Evolutionary conservation across 1,284 basidiomycete species (phyloP).

Genomic region (Tetrapyrgos nigripes): DNA sequence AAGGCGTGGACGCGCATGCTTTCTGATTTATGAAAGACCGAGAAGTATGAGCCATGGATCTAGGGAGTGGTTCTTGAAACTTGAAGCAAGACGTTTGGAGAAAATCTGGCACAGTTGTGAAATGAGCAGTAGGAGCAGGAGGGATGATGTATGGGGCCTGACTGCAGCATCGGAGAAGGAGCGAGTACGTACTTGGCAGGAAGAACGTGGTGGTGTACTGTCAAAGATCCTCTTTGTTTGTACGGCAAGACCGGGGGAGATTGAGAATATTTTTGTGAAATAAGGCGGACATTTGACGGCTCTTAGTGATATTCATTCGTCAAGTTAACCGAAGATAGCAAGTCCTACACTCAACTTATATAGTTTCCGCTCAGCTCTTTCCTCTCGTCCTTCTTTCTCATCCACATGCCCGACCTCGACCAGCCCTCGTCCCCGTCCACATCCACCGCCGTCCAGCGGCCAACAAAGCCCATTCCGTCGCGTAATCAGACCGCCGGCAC

Average conservation of each 20-base stretch:
- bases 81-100: neutral
- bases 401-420: constrained; percentile 55
- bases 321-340: neutral
- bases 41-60: neutral
- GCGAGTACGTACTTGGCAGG: too few species aligned
- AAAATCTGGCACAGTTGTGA: neutral
- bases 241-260: too few species aligned
- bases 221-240: too few species aligned
- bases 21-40: neutral
- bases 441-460: constrained; percentile 46
- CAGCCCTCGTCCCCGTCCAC: constrained; percentile 35
- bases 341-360: neutral
- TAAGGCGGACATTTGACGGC: too few species aligned
- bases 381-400: constrained; percentile 16
- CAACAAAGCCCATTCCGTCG: constrained; percentile 46
- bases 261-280: too few species aligned
- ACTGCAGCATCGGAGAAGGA: too few species aligned
- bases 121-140: too few species aligned
- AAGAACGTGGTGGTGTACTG: too few species aligned
- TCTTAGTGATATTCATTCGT: too few species aligned
- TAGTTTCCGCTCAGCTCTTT: constrained; percentile 28
- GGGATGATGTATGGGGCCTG: too few species aligned
- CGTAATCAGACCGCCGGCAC: constrained; percentile 42
- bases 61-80: neutral
- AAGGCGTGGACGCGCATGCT: neutral